These are phyloP conservation scores for Physaria fendleri DNA, from an alignment of 345 rosid species.

Conservation along the genomic window DNA sequence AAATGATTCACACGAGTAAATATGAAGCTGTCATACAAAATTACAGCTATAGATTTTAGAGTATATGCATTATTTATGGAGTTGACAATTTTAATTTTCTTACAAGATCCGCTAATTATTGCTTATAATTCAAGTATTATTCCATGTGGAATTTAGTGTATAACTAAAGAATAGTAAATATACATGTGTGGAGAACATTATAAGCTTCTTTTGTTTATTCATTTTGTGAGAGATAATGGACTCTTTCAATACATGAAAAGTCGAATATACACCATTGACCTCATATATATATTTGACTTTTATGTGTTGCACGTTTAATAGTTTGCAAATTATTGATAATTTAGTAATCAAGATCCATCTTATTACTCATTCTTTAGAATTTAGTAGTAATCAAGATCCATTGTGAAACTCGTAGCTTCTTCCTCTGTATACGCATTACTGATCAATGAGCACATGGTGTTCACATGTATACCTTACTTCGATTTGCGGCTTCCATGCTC, in stretches of 20 bases:
- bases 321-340: not conserved
- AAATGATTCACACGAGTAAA: too few species aligned
- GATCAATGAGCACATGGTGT: conserved; percentile 8
- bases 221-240: not conserved
- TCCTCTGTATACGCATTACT: conserved; percentile 13
- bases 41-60: too few species aligned
- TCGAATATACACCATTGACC: not conserved
- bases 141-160: not conserved
- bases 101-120: too few species aligned
- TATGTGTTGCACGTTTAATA: not conserved
- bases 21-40: too few species aligned
- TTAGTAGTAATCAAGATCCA: not conserved
- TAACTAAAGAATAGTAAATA: not conserved
- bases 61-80: too few species aligned
- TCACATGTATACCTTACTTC: conserved; percentile 20
- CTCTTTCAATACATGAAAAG: not conserved
- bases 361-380: not conserved
- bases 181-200: not conserved
- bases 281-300: not conserved
- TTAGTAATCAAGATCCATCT: not conserved
- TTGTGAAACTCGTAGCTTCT: conserved; percentile 10
- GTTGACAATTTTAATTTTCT: too few species aligned
- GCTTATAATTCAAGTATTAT: not conserved
- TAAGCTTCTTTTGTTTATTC: not conserved
- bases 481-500: conserved; percentile 8